A percentile compares a stretch with the other conserved stretches of the same genome.
These are phyloP conservation scores for Cystobasidium tubakii DNA, from an alignment of 768 basidiomycete genomes.

Conservation along the genomic window DNA sequence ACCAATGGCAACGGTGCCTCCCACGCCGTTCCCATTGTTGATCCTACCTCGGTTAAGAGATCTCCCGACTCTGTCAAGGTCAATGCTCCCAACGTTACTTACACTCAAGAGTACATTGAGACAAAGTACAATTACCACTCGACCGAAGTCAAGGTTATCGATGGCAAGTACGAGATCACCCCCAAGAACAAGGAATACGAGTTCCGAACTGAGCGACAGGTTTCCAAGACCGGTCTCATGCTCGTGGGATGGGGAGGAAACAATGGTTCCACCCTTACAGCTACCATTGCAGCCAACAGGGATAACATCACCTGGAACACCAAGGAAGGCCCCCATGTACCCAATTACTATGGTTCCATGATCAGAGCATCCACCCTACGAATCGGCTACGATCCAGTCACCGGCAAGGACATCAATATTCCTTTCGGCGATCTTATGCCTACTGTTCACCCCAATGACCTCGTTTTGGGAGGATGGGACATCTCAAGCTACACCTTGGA, in stretches of 20 bases:
- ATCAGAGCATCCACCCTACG: conserved; percentile 92
- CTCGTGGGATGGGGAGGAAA: conserved; percentile 96
- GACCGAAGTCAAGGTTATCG: conserved; percentile 54
- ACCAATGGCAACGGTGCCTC: conserved; percentile 30
- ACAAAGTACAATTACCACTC: conserved; percentile 75
- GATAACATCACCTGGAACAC: conserved; percentile 92
- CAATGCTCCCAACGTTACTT: conserved; percentile 71
- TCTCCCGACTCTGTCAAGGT: conserved; percentile 65
- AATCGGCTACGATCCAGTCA: conserved; percentile 70
- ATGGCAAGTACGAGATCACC: conserved; percentile 66
- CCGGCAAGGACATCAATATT: conserved; percentile 83
- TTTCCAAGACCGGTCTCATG: conserved; percentile 89
- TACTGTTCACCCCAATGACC: conserved; percentile 90
- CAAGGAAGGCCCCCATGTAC: conserved; percentile 81
- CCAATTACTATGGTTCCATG: conserved; percentile 96
- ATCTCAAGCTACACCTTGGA: conserved; percentile 81
- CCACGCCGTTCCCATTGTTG: conserved; percentile 53
- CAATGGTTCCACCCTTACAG: conserved; percentile 88
- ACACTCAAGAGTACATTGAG: conserved; percentile 75
- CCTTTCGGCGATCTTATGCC: conserved; percentile 88
- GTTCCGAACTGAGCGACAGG: conserved; percentile 80
- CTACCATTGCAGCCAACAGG: conserved; percentile 91
- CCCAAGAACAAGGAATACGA: conserved; percentile 76
- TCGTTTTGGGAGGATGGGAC: conserved; percentile 82
- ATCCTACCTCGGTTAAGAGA: conserved; percentile 78